Percentiles rank a stretch among this genome's conserved stretches.
Conservation (phyloP, 75 land plant species). For the Selaginella moellendorffii region DNA sequence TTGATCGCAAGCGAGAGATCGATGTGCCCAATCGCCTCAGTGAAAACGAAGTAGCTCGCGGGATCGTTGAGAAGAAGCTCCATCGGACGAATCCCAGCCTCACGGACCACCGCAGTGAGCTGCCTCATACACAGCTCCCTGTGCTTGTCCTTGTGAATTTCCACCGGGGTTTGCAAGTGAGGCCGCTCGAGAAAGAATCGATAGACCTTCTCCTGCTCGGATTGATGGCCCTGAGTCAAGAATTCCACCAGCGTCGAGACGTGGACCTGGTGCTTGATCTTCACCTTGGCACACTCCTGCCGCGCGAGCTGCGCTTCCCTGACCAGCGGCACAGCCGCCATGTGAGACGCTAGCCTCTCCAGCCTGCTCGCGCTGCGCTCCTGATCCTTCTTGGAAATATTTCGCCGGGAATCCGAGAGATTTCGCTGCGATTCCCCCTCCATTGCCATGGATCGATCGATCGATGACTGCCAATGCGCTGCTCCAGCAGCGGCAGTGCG, state of each 20-base stretch:
- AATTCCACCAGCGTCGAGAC: constrained; percentile 3
- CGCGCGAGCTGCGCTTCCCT: constrained; percentile 18
- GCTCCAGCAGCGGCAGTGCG: too few species aligned
- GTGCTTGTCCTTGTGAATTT: constrained; percentile 56
- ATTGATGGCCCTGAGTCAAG: background rate
- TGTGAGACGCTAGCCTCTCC: constrained; percentile 26
- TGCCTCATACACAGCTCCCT: constrained; percentile 78
- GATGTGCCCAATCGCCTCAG: constrained; percentile 65
- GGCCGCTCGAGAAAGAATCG: constrained; percentile 50
- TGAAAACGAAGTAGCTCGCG: constrained; percentile 48
- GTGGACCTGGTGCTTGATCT: constrained; percentile 16
- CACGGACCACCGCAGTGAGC: constrained; percentile 56
- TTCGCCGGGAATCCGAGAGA: too few species aligned
- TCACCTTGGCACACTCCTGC: constrained; percentile 25
- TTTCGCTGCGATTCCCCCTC: too few species aligned
- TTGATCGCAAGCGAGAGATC: constrained; percentile 86
- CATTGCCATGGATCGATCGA: too few species aligned
- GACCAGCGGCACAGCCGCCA: constrained; percentile 15
- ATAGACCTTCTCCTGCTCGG: constrained; percentile 21
- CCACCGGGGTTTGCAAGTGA: constrained; percentile 70
- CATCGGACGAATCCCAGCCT: constrained; percentile 64
- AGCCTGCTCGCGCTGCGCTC: too few species aligned
- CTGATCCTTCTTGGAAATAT: too few species aligned
- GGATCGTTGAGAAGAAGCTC: constrained; percentile 51
- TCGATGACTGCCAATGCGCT: too few species aligned